Base-by-base conservation (phyloP, 169 alveolate species). In the Theileria sp. region DNA sequence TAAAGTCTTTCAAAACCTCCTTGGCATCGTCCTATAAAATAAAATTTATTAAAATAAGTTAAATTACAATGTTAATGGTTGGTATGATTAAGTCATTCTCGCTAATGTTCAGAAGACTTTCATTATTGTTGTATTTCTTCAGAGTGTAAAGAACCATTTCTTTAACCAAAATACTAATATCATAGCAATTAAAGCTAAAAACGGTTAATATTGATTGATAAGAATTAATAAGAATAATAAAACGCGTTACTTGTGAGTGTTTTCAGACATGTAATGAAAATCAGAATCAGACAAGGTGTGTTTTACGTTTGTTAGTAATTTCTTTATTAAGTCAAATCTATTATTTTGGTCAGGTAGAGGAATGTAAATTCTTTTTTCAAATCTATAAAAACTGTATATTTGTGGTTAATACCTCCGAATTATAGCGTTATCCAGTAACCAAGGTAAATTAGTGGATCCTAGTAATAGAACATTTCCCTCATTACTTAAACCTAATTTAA, bases 341-440 rank as follows among this genome's bases (percentile, higher is more conserved):
- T 99, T 98, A 17, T 85, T 87, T 30, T 84, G 83, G 79, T 98
- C 99, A 23, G 99, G 99, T 65, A 98, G 98, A 6, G 99, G 98
- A 61, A 98, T 98, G 85, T 97, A 97, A 32, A 98, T 97, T 82
- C 99, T 94, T 78, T 96, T 93, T 86, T 97, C 99, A 75, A 97
- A 97, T 4, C 88, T 80, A 65, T 7, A n/a, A 44, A 70, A 10
- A 5, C n/a, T 54, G 69, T 17, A 13, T 25, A 10, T 15, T 10
- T 17, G 34, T 34, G 62, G 3, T 10, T 19, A 61, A 12, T 25
- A 79, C 94, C 99, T 94, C 80, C 99, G 91, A 78, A 99, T 93
- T 75, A 98, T 95, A 34, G 99, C 99, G 58, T 98, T 93, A 73
- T 97, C 99, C 72, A 97, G 92, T 50, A 95, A 98, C 99, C 99